These are phyloP conservation scores for Neofusicoccum sp. DNA, from an alignment of 2,329 filamentous ascomycete species.

Conservation along the genomic window DNA sequence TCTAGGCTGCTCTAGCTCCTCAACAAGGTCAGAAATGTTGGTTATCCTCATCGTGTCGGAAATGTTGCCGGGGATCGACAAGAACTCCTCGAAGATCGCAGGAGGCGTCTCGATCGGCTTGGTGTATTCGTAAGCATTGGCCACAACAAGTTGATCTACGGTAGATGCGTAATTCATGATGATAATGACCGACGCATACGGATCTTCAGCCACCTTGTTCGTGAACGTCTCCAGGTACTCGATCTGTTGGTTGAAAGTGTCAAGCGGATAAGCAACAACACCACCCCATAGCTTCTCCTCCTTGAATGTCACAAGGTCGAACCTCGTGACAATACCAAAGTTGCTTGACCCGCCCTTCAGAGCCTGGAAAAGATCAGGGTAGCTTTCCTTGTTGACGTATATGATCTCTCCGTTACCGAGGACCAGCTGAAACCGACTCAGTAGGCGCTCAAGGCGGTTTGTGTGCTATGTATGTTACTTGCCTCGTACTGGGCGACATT, in stretches of 20 bases:
- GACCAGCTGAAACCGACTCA: not conserved
- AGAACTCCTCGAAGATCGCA: constrained; percentile 25
- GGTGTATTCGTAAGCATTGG: constrained; percentile 28
- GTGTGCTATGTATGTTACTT: not conserved
- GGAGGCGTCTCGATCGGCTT: constrained; percentile 21
- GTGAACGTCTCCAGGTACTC: constrained; percentile 25
- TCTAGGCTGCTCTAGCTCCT: constrained; percentile 21
- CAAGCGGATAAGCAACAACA: constrained; percentile 30
- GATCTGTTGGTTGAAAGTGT: constrained; percentile 23
- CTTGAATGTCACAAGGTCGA: constrained; percentile 24
- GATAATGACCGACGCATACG: constrained; percentile 25
- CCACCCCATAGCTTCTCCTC: constrained; percentile 35
- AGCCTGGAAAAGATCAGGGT: constrained; percentile 35
- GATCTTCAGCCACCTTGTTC: constrained; percentile 23
- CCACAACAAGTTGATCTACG: constrained; percentile 25
- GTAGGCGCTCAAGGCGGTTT: too few species aligned
- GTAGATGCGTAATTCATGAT: constrained; percentile 24
- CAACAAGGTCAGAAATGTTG: constrained; percentile 27
- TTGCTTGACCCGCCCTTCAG: constrained; percentile 38
- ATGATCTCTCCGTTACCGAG: constrained; percentile 5
- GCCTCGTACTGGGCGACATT: constrained; percentile 10
- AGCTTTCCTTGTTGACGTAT: constrained; percentile 1
- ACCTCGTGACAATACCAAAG: constrained; percentile 39
- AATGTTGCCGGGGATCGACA: constrained; percentile 27
- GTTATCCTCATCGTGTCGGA: constrained; percentile 26